Evolutionary conservation across 805 yeast genomes (phyloP).

Genomic region (Saitoella complicata): DNA sequence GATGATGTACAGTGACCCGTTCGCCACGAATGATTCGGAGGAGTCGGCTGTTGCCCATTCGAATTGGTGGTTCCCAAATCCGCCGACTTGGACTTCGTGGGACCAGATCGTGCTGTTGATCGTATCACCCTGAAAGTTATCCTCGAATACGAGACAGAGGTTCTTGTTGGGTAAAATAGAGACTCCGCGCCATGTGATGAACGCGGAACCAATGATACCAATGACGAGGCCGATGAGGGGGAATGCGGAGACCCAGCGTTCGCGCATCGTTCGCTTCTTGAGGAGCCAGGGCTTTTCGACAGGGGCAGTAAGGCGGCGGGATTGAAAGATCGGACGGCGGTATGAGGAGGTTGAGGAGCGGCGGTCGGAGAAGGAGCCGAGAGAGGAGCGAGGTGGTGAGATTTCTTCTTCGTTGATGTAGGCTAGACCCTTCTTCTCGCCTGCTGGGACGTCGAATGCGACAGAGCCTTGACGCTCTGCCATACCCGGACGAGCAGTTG

Average conservation of each 20-base stretch:
- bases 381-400: no score
- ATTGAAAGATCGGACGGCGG: background rate
- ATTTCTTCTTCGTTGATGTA: no score
- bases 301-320: background rate
- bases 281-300: constrained; percentile 9
- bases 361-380: no score
- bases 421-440: no score
- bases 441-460: no score
- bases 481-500: no score
- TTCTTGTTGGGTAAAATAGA: background rate
- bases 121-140: constrained; percentile 3
- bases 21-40: constrained; percentile 5
- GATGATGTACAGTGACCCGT: constrained; percentile 6
- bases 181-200: no score
- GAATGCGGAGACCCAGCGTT: no score
- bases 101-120: constrained; percentile 2
- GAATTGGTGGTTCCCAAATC: constrained; percentile 10
- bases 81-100: constrained; percentile 9
- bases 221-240: no score
- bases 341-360: no score
- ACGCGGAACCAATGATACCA: no score
- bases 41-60: constrained; percentile 7
- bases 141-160: constrained; percentile 6
- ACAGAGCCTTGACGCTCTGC: no score
- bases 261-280: background rate